Conservation (phyloP, 106 monocot genomes). For the Acorus calamus region DNA sequence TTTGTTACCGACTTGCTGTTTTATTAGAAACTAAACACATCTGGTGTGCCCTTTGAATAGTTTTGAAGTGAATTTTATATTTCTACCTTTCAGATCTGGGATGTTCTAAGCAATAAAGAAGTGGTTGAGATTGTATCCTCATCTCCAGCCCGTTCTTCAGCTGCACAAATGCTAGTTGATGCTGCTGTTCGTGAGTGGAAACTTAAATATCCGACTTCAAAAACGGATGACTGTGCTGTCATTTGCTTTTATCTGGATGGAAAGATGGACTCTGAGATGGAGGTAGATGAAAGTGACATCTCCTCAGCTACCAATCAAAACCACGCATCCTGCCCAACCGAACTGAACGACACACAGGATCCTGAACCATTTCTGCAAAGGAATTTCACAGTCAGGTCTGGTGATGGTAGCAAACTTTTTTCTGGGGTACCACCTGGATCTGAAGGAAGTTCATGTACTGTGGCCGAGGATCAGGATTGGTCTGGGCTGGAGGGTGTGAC, state of each 20-base stretch:
- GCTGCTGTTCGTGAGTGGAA: conserved; percentile 38
- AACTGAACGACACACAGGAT: conserved; percentile 1
- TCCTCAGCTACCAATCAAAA: not conserved
- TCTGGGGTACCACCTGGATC: not conserved
- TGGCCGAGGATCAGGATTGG: conserved; percentile 17
- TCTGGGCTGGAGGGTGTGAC: conserved; percentile 33
- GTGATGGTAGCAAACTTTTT: not conserved
- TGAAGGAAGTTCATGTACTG: not conserved
- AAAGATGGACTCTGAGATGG: conserved; percentile 9
- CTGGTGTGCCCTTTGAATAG: not conserved
- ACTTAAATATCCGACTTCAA: conserved; percentile 34
- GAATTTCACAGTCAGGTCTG: conserved; percentile 29
- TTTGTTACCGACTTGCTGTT: too few relatives aligned
- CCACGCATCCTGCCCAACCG: conserved; percentile 1
- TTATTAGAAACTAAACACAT: not conserved
- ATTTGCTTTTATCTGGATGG: conserved; percentile 36
- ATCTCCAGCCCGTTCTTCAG: conserved; percentile 17
- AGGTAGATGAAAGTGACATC: not conserved
- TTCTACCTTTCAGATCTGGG: conserved; percentile 27
- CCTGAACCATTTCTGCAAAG: conserved; percentile 15
- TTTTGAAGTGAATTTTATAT: not conserved
- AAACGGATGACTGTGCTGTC: conserved; percentile 44
- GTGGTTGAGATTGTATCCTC: conserved; percentile 32
- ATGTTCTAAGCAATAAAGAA: conserved; percentile 38
- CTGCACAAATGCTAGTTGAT: conserved; percentile 27